A percentile compares a stretch with the other conserved stretches of the same genome.
phyloP scores from a whole-genome alignment of 805 yeast genomes.

The Kluyveromyces wickerhamii region DNA sequence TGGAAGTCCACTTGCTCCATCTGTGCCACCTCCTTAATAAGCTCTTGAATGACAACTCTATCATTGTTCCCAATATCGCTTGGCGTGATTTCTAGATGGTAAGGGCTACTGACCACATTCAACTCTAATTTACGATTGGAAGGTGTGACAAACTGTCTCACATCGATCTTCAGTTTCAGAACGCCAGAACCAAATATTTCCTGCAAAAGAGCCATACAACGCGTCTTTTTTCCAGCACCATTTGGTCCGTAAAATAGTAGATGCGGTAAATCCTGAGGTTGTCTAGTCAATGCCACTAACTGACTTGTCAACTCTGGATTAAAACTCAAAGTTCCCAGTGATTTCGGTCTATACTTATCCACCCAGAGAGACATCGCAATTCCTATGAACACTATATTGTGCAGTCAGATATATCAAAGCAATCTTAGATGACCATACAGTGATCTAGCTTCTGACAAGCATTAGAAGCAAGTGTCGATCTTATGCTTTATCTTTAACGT shows the following conservation, averaged over 20 bases:
- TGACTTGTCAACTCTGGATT: conserved; percentile 59
- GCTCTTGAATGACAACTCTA: conserved; percentile 87
- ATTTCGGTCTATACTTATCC: conserved; percentile 81
- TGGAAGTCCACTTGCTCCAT: conserved; percentile 88
- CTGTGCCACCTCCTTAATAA: conserved; percentile 89
- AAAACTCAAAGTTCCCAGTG: conserved; percentile 54
- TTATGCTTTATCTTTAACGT: no score
- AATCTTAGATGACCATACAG: no score
- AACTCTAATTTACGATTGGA: conserved; percentile 77
- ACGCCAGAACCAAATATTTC: conserved; percentile 80
- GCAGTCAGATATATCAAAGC: no score
- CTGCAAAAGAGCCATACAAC: conserved; percentile 70
- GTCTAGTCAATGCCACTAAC: conserved; percentile 40
- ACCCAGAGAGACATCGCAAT: conserved; percentile 99
- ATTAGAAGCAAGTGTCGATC: no score
- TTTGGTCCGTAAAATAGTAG: conserved; percentile 88
- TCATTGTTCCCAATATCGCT: conserved; percentile 95
- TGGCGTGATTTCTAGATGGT: conserved; percentile 93
- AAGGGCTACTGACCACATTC: conserved; percentile 84
- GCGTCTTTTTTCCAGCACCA: conserved; percentile 95
- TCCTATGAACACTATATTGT: no score
- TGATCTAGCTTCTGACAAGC: no score
- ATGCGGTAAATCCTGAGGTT: conserved; percentile 74
- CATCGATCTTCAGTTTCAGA: conserved; percentile 81
- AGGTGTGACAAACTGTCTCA: conserved; percentile 70